Evolutionary conservation across 2,329 filamentous ascomycete species (phyloP).

Genomic region (Trichoderma endophyticum): DNA sequence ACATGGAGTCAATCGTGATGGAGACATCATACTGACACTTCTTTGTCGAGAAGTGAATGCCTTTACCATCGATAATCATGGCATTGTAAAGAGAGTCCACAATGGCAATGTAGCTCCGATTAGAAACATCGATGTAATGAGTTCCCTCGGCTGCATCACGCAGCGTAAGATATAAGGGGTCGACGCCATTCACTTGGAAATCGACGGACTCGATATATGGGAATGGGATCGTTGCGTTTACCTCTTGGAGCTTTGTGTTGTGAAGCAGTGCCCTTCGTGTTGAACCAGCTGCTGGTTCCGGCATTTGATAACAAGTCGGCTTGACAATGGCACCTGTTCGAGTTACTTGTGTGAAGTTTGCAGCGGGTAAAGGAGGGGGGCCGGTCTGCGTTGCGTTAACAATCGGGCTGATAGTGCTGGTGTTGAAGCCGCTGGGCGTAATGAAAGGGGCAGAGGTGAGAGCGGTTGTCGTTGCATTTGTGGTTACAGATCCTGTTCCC

Average conservation of each 20-base stretch:
- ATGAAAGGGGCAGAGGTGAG: slow-evolving; percentile 15
- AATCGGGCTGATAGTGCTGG: background rate
- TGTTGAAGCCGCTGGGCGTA: slow-evolving; percentile 15
- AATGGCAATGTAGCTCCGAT: slow-evolving; percentile 32
- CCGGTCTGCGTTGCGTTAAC: slow-evolving; percentile 17
- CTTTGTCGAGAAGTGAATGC: slow-evolving; percentile 35
- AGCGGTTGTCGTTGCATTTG: background rate
- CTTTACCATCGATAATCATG: slow-evolving; percentile 32
- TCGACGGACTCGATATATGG: slow-evolving; percentile 39
- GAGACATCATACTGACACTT: slow-evolving; percentile 35
- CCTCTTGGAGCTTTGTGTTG: slow-evolving; percentile 30
- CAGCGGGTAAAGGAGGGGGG: slow-evolving; percentile 25
- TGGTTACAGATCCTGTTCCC: background rate
- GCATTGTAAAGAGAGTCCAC: slow-evolving; percentile 31
- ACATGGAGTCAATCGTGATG: slow-evolving; percentile 33
- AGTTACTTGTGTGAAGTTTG: slow-evolving; percentile 34
- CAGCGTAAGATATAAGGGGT: slow-evolving; percentile 35
- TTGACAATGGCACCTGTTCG: slow-evolving; percentile 28
- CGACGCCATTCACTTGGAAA: slow-evolving; percentile 32
- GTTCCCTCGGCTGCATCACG: slow-evolving; percentile 29
- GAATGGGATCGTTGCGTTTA: slow-evolving; percentile 32
- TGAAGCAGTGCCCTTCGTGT: slow-evolving; percentile 31
- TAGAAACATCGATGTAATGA: slow-evolving; percentile 36
- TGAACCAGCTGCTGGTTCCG: slow-evolving; percentile 24
- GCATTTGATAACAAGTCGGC: slow-evolving; percentile 33